Base-by-base conservation (phyloP, 805 yeast species). In the Debaryomyces maramus region DNA sequence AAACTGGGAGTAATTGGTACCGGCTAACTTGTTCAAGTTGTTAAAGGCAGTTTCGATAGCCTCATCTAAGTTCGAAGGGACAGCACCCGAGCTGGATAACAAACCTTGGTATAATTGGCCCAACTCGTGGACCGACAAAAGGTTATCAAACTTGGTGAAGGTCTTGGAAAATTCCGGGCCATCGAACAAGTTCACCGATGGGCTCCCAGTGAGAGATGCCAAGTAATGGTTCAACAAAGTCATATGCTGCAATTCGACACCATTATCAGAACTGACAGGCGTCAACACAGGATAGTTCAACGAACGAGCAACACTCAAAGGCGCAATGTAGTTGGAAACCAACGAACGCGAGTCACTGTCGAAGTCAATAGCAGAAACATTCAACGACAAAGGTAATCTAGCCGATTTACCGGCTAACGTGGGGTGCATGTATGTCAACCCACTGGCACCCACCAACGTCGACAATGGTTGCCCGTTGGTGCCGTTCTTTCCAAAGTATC, bases 301-400 rank as follows among this genome's bases (percentile, higher is more conserved):
- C 29, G 70, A 64, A 41, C 82, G 72, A 15, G 96, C 89, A 36
- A 75, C 72, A 18, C 72, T 66, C 45, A 85, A 68, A 1, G 87
- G 81, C 9, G 79, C 61, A 10, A 77, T 70, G 55, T 82, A 83
- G 67, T 85, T 85, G 28, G 85, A 75, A 13, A 75, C 78, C 29
- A 88, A 70, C 32, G 78, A 59, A 28, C 75, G 73, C 7, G 73
- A 46, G 3, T 56, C 61, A 6, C 69, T 70, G 56, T 84, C 83
- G 60, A 80, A 88, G 58, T 83, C 88, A 49, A 86, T 67, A 17
- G 95, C 87, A 13, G 93, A 83, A 32, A 88, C 80, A 53, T 82
- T 81, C 58, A 90, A 77, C 10, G 83, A 71, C 44, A 88, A 67
- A 8, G 89, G 88, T 39, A 79, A 68, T 3, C 55, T 47, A 21